phyloP scores from a whole-genome alignment of 2,329 filamentous ascomycete genomes.

The Colletotrichum caudatum region DNA sequence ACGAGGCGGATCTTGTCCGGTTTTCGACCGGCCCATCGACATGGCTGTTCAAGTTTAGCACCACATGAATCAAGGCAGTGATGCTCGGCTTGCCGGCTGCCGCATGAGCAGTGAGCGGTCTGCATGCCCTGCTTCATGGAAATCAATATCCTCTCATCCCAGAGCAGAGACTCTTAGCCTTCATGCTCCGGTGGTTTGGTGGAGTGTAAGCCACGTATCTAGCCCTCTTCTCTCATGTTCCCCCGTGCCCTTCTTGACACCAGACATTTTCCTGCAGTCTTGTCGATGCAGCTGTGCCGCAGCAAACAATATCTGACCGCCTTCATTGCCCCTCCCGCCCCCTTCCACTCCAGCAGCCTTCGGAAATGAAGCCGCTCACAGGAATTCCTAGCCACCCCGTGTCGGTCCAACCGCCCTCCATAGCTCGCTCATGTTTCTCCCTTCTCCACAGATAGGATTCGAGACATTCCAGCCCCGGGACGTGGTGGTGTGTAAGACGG shows the following conservation, averaged over 20 bases:
- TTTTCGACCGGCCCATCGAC: background rate
- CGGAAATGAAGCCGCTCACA: background rate
- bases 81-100: background rate
- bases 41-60: background rate
- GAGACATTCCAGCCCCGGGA: background rate
- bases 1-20: background rate
- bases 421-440: background rate
- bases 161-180: background rate
- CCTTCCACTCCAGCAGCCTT: background rate
- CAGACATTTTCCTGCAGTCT: too few species aligned
- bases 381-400: too few species aligned
- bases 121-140: background rate
- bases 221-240: too few species aligned
- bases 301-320: background rate
- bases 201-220: too few species aligned
- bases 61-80: background rate
- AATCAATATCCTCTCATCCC: too few species aligned
- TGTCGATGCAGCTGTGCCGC: background rate
- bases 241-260: too few species aligned
- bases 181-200: too few species aligned
- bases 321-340: too few species aligned
- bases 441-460: background rate
- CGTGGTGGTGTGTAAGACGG: constrained; percentile 35
- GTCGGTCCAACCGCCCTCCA: background rate
- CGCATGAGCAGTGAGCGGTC: too few species aligned